Evolutionary conservation across 768 basidiomycete species (phyloP).

Genomic region (Amanita exitialis): DNA sequence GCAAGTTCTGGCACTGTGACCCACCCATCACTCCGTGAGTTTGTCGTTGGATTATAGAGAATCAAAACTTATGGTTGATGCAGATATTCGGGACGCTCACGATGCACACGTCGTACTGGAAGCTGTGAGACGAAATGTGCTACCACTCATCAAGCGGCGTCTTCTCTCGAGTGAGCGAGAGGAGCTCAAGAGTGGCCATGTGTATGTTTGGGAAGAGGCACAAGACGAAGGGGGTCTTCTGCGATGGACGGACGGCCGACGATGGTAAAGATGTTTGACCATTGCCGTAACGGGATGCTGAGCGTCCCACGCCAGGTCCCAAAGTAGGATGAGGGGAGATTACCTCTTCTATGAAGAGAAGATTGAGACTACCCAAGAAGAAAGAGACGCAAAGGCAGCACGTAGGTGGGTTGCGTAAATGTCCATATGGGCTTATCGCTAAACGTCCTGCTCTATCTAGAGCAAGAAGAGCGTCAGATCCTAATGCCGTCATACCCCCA

Average conservation of each 20-base stretch:
- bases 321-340: conserved; percentile 76
- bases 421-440: conserved; percentile 11
- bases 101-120: conserved; percentile 72
- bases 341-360: conserved; percentile 82
- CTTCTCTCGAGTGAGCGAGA: conserved; percentile 64
- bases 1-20: conserved; percentile 26
- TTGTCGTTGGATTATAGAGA: not conserved
- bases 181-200: conserved; percentile 58
- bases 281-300: not conserved
- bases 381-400: conserved; percentile 72
- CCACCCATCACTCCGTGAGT: conserved; percentile 39
- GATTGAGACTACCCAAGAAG: conserved; percentile 71
- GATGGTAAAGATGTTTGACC: conserved; percentile 39
- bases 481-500: conserved; percentile 43
- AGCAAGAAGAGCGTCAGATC: conserved; percentile 51
- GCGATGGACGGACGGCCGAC: conserved; percentile 75
- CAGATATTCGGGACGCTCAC: conserved; percentile 72
- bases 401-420: conserved; percentile 41
- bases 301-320: conserved; percentile 42
- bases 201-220: conserved; percentile 83
- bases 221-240: conserved; percentile 62
- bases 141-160: conserved; percentile 64
- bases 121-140: conserved; percentile 59
- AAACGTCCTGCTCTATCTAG: conserved; percentile 19
- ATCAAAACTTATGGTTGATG: not conserved